Percentiles rank a stretch among this genome's conserved stretches.
These are phyloP conservation scores for Mychonastes homosphaera DNA, from an alignment of 139 green algal species.

Conservation along the genomic window DNA sequence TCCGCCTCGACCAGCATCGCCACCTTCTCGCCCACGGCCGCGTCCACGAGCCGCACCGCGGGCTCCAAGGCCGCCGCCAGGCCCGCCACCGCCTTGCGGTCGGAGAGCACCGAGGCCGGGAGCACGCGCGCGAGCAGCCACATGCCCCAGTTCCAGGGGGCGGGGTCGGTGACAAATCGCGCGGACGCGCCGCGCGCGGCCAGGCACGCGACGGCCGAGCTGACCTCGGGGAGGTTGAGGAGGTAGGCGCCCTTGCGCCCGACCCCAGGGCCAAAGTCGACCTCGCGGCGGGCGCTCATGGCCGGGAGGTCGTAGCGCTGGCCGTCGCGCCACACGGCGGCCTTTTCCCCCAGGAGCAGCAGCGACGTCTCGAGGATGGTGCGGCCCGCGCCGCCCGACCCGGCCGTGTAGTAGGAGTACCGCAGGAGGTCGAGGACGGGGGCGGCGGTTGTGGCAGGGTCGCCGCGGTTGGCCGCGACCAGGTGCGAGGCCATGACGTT, in stretches of 20 bases:
- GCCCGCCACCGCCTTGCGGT: slow-evolving; percentile 2
- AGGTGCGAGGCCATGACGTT: slow-evolving; percentile 93
- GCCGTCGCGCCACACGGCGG: slow-evolving; percentile 47
- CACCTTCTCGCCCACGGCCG: slow-evolving; percentile 14
- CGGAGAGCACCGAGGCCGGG: slow-evolving; percentile 28
- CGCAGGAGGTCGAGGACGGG: slow-evolving; percentile 48
- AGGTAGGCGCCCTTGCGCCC: slow-evolving; percentile 55
- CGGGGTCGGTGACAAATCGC: slow-evolving; percentile 84
- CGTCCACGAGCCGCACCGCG: slow-evolving; percentile 61
- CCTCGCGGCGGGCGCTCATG: slow-evolving; percentile 55
- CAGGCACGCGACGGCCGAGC: slow-evolving; percentile 41
- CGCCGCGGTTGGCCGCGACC: too few species aligned
- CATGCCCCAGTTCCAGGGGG: slow-evolving; percentile 92
- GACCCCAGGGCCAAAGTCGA: slow-evolving; percentile 81
- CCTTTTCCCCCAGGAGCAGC: slow-evolving; percentile 40
- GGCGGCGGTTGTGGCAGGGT: too few species aligned
- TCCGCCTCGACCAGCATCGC: slow-evolving; percentile 85
- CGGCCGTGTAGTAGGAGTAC: slow-evolving; percentile 88
- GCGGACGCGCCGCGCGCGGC: slow-evolving; percentile 53
- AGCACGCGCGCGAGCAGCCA: slow-evolving; percentile 57
- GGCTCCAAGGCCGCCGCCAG: slow-evolving; percentile 55
- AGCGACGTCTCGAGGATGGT: slow-evolving; percentile 91
- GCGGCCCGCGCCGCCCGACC: slow-evolving; percentile 77
- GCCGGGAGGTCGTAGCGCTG: slow-evolving; percentile 37
- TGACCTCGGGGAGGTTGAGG: slow-evolving; percentile 80